Percentiles rank a stretch among this genome's conserved stretches.
phyloP scores from a whole-genome alignment of 2,329 filamentous ascomycete species.

The Aureobasidium zeae region DNA sequence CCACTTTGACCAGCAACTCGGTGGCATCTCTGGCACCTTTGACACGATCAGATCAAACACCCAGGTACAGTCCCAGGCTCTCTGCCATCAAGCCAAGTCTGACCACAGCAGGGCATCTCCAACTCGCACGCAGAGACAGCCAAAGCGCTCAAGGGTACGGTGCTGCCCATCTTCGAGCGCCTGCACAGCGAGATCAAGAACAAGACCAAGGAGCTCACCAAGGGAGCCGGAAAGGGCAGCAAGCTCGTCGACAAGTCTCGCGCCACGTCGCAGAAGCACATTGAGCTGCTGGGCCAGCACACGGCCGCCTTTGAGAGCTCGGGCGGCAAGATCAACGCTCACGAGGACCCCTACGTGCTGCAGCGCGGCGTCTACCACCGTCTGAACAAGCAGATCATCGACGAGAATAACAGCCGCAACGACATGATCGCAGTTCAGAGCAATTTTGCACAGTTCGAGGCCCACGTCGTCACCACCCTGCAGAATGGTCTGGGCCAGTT shows the following conservation, averaged over 20 bases:
- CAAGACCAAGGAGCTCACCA: slow-evolving; percentile 80
- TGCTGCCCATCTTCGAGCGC: slow-evolving; percentile 80
- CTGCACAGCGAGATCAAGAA: slow-evolving; percentile 95
- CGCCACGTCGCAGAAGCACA: slow-evolving; percentile 81
- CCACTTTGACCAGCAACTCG: slow-evolving; percentile 86
- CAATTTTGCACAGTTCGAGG: slow-evolving; percentile 80
- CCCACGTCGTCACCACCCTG: slow-evolving; percentile 71
- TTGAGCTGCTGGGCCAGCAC: slow-evolving; percentile 84
- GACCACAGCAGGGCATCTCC: slow-evolving; percentile 58
- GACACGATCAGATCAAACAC: slow-evolving; percentile 92
- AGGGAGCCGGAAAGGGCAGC: slow-evolving; percentile 70
- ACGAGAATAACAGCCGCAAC: slow-evolving; percentile 93
- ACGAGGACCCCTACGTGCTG: slow-evolving; percentile 81
- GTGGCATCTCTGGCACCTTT: slow-evolving; percentile 80
- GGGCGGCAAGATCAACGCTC: slow-evolving; percentile 59
- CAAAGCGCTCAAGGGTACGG: slow-evolving; percentile 75
- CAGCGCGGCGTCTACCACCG: slow-evolving; percentile 73
- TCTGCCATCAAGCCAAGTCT: slow-evolving; percentile 14
- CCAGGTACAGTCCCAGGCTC: slow-evolving; percentile 25
- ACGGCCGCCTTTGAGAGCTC: slow-evolving; percentile 70
- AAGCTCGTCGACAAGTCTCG: slow-evolving; percentile 91
- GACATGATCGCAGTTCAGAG: slow-evolving; percentile 87
- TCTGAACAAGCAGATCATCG: slow-evolving; percentile 79
- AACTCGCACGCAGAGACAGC: slow-evolving; percentile 88
- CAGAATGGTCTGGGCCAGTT: slow-evolving; percentile 78